These are phyloP conservation scores for Metschnikowia koreensis DNA, from an alignment of 805 yeast genomes.

Conservation along the genomic window DNA sequence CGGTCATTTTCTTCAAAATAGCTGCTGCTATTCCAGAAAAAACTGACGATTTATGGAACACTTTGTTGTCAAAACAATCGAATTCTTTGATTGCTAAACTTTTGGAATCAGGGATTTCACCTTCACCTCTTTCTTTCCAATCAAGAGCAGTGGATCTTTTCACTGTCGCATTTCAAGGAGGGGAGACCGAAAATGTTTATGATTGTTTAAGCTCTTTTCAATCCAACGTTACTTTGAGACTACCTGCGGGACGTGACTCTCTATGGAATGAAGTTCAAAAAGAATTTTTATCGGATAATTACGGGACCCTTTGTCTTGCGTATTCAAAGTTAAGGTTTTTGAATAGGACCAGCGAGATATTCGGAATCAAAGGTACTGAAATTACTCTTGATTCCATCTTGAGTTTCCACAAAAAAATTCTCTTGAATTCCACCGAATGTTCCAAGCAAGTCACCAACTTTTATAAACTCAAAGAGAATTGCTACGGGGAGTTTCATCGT, in stretches of 20 bases:
- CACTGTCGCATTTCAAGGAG: not conserved
- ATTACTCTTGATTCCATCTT: slow-evolving; percentile 18
- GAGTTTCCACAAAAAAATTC: slow-evolving; percentile 18
- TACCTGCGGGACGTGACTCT: not conserved
- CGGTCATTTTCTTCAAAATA: slow-evolving; percentile 6
- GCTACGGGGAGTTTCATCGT: slow-evolving; percentile 30
- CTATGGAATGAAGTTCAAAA: slow-evolving; percentile 7
- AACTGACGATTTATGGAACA: not conserved
- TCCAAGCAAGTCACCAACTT: slow-evolving; percentile 30
- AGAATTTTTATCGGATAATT: slow-evolving; percentile 23
- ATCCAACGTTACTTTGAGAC: not conserved
- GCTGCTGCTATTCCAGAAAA: not conserved
- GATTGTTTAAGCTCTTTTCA: not conserved
- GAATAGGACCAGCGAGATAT: slow-evolving; percentile 21
- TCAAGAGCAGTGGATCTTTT: not conserved
- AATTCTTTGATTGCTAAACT: slow-evolving; percentile 13
- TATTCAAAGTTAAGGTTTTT: slow-evolving; percentile 28
- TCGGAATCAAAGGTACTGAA: slow-evolving; percentile 1
- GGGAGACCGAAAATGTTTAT: not conserved
- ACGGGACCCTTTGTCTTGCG: slow-evolving; percentile 18
- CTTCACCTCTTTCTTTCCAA: not conserved
- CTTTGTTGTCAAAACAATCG: slow-evolving; percentile 17
- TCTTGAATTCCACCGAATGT: slow-evolving; percentile 21
- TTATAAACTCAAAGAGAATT: slow-evolving; percentile 44
- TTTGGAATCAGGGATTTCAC: slow-evolving; percentile 13